A percentile compares a stretch with the other conserved stretches of the same genome.
These are phyloP conservation scores for Fonsecaea nubica DNA, from an alignment of 2,329 filamentous ascomycete genomes.

Conservation along the genomic window DNA sequence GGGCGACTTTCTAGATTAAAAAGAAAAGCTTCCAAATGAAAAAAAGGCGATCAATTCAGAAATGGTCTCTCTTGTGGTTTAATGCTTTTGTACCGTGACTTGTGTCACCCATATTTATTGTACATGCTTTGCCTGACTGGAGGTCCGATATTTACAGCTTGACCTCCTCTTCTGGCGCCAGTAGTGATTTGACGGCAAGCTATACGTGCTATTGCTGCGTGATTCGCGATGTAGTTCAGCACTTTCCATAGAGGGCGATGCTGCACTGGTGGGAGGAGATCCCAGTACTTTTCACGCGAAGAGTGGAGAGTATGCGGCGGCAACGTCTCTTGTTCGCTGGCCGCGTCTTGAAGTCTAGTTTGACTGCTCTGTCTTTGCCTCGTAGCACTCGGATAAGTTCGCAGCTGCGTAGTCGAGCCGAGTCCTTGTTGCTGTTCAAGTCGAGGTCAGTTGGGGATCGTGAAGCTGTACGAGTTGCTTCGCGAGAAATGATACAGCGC, in stretches of 20 bases:
- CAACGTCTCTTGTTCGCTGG: background rate
- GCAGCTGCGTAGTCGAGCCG: no score
- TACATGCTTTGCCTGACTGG: background rate
- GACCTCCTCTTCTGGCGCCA: background rate
- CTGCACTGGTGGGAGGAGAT: background rate
- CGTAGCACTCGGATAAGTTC: no score
- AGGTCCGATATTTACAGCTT: background rate
- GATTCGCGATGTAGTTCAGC: background rate
- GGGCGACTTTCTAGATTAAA: background rate
- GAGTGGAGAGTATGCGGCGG: background rate
- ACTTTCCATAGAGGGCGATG: background rate
- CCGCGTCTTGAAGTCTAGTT: background rate
- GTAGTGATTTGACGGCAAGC: background rate
- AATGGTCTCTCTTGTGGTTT: background rate
- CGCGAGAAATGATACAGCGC: background rate
- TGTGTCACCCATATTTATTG: background rate
- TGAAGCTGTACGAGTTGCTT: background rate
- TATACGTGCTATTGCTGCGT: background rate
- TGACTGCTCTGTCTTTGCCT: no score
- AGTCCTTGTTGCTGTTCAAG: no score
- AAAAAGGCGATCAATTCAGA: background rate
- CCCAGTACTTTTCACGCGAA: background rate
- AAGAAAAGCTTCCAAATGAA: background rate
- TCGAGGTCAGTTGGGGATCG: no score
- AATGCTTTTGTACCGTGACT: background rate